phyloP scores from a whole-genome alignment of 805 yeast species.

The Metschnikowia picachoensis region DNA sequence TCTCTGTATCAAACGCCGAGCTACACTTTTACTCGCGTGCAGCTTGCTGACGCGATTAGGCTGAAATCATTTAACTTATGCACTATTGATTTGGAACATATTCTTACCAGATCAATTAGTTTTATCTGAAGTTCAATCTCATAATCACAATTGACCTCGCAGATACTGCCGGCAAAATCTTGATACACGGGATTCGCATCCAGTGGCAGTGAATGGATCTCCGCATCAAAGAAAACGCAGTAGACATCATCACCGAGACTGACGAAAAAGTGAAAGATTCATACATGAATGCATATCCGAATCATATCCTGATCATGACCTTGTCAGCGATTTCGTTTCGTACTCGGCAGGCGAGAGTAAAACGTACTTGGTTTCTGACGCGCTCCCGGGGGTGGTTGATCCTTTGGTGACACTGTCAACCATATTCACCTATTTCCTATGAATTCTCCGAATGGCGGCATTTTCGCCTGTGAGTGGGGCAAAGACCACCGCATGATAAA shows the following conservation, averaged over 20 bases:
- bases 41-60: too few species aligned
- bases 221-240: slow-evolving; percentile 13
- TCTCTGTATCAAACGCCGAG: too few species aligned
- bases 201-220: background rate
- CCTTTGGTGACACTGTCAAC: slow-evolving; percentile 18
- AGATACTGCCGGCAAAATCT: slow-evolving; percentile 12
- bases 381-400: slow-evolving; percentile 16
- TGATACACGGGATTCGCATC: slow-evolving; percentile 6
- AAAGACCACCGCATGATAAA: slow-evolving; percentile 13
- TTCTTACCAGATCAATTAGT: too few species aligned
- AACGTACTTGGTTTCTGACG: slow-evolving; percentile 12
- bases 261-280: slow-evolving; percentile 12
- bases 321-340: slow-evolving; percentile 16
- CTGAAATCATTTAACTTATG: too few species aligned
- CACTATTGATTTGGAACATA: too few species aligned
- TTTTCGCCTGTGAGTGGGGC: slow-evolving; percentile 19
- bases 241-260: slow-evolving; percentile 16
- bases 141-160: slow-evolving; percentile 4
- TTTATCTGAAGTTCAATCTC: background rate
- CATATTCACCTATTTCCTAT: slow-evolving; percentile 18
- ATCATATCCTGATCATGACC: slow-evolving; percentile 12
- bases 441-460: slow-evolving; percentile 17
- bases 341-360: slow-evolving; percentile 13
- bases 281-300: slow-evolving; percentile 7
- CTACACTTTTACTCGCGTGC: too few species aligned